Percentiles rank a stretch among this genome's conserved stretches.
These are phyloP conservation scores for Suillus subluteus DNA, from an alignment of 768 basidiomycete species.

Conservation along the genomic window DNA sequence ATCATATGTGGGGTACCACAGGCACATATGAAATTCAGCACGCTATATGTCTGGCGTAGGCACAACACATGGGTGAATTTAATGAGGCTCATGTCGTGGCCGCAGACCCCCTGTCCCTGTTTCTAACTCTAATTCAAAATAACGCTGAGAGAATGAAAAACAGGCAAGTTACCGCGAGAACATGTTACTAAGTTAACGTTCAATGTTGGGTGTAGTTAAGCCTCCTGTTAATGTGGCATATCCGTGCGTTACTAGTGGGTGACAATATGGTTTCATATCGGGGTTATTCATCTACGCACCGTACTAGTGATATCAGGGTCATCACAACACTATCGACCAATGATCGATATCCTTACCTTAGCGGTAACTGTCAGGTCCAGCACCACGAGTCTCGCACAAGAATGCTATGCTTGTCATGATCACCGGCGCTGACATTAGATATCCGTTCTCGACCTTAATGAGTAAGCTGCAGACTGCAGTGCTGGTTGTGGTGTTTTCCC, in stretches of 20 bases:
- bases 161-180: not conserved
- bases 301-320: not conserved
- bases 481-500: not conserved
- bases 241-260: not conserved
- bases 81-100: not conserved
- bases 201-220: not conserved
- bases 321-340: not conserved
- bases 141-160: not conserved
- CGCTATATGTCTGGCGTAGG: not conserved
- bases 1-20: not conserved
- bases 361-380: not conserved
- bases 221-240: not conserved
- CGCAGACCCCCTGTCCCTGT: not conserved
- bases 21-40: not conserved
- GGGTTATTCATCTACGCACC: not conserved
- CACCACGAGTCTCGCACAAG: not conserved
- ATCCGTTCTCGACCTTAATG: not conserved
- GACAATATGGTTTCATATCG: conserved; percentile 4
- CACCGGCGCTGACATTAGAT: not conserved
- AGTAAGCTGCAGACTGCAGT: not conserved
- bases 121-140: not conserved
- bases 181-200: not conserved
- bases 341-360: not conserved
- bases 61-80: not conserved
- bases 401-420: not conserved